A percentile compares a stretch with the other conserved stretches of the same genome.
These are phyloP conservation scores for Plectosphaerella cucumerina DNA, from an alignment of 2,329 filamentous ascomycete species.

Conservation along the genomic window DNA sequence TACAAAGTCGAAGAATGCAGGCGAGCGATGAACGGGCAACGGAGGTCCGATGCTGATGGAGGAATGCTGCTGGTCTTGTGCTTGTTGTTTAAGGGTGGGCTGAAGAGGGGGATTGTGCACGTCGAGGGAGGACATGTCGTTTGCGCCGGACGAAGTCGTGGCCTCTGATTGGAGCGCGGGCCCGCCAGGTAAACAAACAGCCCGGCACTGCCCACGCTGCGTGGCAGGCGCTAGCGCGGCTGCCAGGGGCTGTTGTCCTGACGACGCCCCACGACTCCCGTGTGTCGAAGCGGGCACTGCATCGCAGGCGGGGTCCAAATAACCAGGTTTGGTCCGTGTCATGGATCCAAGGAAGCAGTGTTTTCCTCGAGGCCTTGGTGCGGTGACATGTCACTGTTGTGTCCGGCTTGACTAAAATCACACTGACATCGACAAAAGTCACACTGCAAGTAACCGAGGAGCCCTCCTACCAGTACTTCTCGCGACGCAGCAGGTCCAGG, in stretches of 20 bases:
- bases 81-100: slow-evolving; percentile 15
- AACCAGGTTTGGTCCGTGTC: too few species aligned
- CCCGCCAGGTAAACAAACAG: slow-evolving; percentile 15
- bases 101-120: not conserved
- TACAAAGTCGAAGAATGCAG: slow-evolving; percentile 8
- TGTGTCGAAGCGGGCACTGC: too few species aligned
- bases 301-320: too few species aligned
- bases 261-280: slow-evolving; percentile 5
- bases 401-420: too few species aligned
- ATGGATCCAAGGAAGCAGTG: too few species aligned
- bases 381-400: too few species aligned
- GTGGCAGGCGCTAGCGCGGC: slow-evolving; percentile 3
- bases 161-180: slow-evolving; percentile 14
- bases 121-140: slow-evolving; percentile 1
- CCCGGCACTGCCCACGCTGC: slow-evolving; percentile 2
- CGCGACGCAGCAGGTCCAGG: too few species aligned
- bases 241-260: slow-evolving; percentile 13
- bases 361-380: too few species aligned
- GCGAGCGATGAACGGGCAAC: not conserved
- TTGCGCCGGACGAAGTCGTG: not conserved
- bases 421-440: too few species aligned
- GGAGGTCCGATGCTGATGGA: not conserved
- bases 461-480: too few species aligned
- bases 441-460: too few species aligned
- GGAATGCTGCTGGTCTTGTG: slow-evolving; percentile 5